Conservation (phyloP, 305 asterid species). For the Solanum aculeatissimum region DNA sequence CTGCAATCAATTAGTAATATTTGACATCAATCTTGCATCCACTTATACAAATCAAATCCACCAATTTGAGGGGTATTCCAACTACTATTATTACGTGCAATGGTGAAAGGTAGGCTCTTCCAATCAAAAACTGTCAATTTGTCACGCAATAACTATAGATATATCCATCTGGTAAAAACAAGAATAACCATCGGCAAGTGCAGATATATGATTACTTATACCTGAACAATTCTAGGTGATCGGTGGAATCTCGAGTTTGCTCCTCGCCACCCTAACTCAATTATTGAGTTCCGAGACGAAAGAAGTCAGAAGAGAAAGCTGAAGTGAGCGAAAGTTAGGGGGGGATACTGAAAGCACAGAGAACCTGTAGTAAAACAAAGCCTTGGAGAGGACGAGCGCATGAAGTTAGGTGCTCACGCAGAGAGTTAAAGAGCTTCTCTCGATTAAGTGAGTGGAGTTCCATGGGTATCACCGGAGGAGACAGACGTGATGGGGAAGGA, state of each 20-base stretch:
- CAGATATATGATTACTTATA: neutral
- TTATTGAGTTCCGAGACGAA: neutral
- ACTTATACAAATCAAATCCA: neutral
- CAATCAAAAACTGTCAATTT: neutral
- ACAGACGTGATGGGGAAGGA: conserved; percentile 3
- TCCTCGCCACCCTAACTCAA: conserved; percentile 77
- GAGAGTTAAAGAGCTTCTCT: conserved; percentile 49
- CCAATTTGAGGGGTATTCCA: neutral
- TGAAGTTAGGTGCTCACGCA: conserved; percentile 44
- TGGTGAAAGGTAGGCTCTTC: neutral
- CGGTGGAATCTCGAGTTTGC: conserved; percentile 75
- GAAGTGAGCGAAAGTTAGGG: neutral
- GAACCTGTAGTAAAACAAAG: conserved; percentile 59
- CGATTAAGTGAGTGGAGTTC: conserved; percentile 51
- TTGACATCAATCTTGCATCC: neutral
- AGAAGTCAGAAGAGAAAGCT: neutral
- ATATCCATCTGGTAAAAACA: neutral
- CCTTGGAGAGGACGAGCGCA: conserved; percentile 53
- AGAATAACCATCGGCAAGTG: neutral
- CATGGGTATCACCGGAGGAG: conserved; percentile 68
- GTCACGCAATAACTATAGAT: neutral
- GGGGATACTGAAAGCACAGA: neutral
- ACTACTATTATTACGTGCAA: neutral
- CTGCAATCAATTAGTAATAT: neutral
- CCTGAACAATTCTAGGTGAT: conserved; percentile 81